Conservation (phyloP, 257 asterid genomes). For the Solanum tarapatanum region DNA sequence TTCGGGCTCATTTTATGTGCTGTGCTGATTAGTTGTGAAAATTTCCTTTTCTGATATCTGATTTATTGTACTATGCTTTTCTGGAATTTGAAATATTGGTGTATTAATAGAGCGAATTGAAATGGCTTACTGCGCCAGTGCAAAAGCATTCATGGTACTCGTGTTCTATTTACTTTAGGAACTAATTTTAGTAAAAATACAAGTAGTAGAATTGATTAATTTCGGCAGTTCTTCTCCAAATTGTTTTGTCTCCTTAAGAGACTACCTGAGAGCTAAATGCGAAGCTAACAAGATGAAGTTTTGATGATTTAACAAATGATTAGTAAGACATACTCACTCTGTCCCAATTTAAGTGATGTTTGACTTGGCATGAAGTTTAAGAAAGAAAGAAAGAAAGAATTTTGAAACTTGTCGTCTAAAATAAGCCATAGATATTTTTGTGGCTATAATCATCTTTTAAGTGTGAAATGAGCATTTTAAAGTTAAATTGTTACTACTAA, state of each 20-base stretch:
- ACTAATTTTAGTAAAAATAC: neutral
- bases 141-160: neutral
- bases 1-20: neutral
- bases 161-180: neutral
- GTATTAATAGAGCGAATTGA: neutral
- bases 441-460: neutral
- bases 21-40: neutral
- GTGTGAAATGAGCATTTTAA: neutral
- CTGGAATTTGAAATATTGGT: neutral
- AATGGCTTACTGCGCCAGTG: neutral
- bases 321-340: neutral
- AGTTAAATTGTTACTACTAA: neutral
- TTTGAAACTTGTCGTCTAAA: no score
- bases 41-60: neutral
- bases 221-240: neutral
- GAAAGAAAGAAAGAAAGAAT: neutral
- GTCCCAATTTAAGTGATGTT: neutral
- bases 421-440: neutral
- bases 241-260: neutral
- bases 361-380: neutral
- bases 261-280: neutral
- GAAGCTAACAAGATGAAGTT: neutral
- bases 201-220: neutral
- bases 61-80: neutral
- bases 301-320: neutral